phyloP scores from a whole-genome alignment of 495 filamentous ascomycete species.

The Penicillium chermesinum region DNA sequence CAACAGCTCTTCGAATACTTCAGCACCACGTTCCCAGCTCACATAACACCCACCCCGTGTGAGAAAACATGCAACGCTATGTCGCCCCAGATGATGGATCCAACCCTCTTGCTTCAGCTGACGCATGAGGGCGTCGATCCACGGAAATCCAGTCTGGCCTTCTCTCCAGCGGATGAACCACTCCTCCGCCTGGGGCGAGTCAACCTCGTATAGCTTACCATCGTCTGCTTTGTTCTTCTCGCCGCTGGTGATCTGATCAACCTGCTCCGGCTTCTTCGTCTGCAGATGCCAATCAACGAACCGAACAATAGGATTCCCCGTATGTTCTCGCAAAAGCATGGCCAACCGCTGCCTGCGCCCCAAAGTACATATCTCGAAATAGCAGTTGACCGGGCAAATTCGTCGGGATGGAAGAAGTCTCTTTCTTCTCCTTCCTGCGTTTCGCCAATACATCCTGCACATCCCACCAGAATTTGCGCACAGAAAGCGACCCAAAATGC shows the following conservation, averaged over 20 bases:
- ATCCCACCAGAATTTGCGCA: constrained; percentile 63
- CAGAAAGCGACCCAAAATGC: constrained; percentile 62
- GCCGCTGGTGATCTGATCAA: constrained; percentile 1
- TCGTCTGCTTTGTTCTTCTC: constrained; percentile 13
- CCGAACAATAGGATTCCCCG: constrained; percentile 53
- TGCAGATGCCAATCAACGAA: constrained; percentile 71
- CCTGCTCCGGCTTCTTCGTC: constrained; percentile 40
- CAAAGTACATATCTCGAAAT: constrained; percentile 76
- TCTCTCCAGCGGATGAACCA: constrained; percentile 62
- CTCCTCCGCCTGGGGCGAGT: constrained; percentile 49
- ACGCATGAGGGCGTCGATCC: constrained; percentile 71
- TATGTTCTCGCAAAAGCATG: constrained; percentile 51
- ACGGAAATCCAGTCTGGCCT: constrained; percentile 64
- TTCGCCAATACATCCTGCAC: constrained; percentile 50
- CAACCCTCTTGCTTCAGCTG: constrained; percentile 64
- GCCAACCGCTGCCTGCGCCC: constrained; percentile 60
- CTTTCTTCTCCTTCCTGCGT: constrained; percentile 41
- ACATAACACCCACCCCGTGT: constrained; percentile 70
- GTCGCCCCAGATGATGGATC: constrained; percentile 70
- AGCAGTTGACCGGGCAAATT: constrained; percentile 63
- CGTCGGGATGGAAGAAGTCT: constrained; percentile 49
- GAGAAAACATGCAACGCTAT: constrained; percentile 67
- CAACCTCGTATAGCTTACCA: constrained; percentile 48
- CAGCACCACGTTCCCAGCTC: constrained; percentile 67
- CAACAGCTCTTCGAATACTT: constrained; percentile 67